A percentile compares a stretch with the other conserved stretches of the same genome.
phyloP scores from a whole-genome alignment of 352 stramenopile genomes.

The Globisporangium radiosum region DNA sequence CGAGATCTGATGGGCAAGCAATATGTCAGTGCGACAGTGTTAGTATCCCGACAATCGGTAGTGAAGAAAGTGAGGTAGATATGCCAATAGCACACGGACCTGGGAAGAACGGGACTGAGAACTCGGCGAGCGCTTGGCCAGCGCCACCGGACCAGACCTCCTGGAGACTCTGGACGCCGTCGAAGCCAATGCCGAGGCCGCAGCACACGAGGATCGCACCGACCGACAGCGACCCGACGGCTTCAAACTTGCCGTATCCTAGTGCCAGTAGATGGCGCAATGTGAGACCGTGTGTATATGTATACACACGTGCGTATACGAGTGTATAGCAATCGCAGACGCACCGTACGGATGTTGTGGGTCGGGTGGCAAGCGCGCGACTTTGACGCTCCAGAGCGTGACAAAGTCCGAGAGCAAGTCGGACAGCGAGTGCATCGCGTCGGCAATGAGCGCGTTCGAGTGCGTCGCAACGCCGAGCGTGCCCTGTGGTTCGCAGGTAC shows the following conservation, averaged over 20 bases:
- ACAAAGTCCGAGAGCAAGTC: slow-evolving; percentile 96
- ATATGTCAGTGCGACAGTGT: no score
- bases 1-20: slow-evolving; percentile 23
- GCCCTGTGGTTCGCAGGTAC: slow-evolving; percentile 24
- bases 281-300: neutral
- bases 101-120: slow-evolving; percentile 44
- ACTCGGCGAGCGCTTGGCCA: slow-evolving; percentile 20
- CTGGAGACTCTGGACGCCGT: slow-evolving; percentile 70
- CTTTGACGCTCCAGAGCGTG: slow-evolving; percentile 91
- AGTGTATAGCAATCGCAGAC: neutral
- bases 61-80: neutral
- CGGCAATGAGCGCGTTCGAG: slow-evolving; percentile 91
- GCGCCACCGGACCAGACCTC: slow-evolving; percentile 43
- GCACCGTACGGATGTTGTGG: slow-evolving; percentile 86
- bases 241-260: slow-evolving; percentile 89
- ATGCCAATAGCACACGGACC: slow-evolving; percentile 9
- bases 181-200: slow-evolving; percentile 58
- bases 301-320: no score
- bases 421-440: slow-evolving; percentile 94
- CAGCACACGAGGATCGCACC: slow-evolving; percentile 77
- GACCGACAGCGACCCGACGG: slow-evolving; percentile 81
- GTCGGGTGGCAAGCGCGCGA: slow-evolving; percentile 92
- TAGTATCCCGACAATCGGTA: no score
- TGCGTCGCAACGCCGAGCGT: slow-evolving; percentile 69
- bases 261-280: neutral